Base-by-base conservation (phyloP, 2,329 filamentous ascomycete genomes). In the Diaporthe sp. region DNA sequence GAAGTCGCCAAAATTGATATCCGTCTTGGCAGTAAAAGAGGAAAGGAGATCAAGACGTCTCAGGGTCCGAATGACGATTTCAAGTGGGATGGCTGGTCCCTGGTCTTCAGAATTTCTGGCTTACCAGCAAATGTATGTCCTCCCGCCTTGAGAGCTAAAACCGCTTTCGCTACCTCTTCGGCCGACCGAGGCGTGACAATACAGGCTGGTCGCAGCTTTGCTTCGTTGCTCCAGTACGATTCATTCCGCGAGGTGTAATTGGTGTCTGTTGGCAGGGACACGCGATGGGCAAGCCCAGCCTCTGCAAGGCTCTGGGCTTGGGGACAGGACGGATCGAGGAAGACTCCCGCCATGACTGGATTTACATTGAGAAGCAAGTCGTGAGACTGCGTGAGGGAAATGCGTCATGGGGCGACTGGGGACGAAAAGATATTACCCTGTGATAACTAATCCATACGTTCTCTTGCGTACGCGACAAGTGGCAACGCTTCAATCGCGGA, bases 131-230 rank as follows among this genome's bases (percentile, higher is more conserved):
- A 65, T 3, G 25, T 7, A 34, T 65, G 25, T 12, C 34, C 59
- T 22, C 59, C 59, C 15, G n/a, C 25, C 46, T 31, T 46, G 15
- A 65, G 59, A 22, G 39, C 59, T 22, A 31, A 44, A 0, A 65
- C 25, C 7, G 25, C 42, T 25, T 65, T 65, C 17, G 59, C 42
- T 13, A 65, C 59, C 34, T 65, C 59, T 28, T 65, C 59, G 4
- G 59, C 59, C 17, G 59, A 65, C 8, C 25, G 59, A 65, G 59
- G 59, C 25, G 42, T 65, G 25, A 65, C 42, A 22, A 65, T 65
- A 4, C 59, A 65, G 8, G 59, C 59, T 9, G 59, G 59, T 15
- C 13, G 39, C 42, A 65, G 39, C 13, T 12, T 46, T 13, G 3
- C n/a, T 17, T 22, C 4, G 1, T 65, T 19, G 25, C 39, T 46